Evolutionary conservation across 257 asterid species (phyloP).

Genomic region (Leptodermis oblonga): DNA sequence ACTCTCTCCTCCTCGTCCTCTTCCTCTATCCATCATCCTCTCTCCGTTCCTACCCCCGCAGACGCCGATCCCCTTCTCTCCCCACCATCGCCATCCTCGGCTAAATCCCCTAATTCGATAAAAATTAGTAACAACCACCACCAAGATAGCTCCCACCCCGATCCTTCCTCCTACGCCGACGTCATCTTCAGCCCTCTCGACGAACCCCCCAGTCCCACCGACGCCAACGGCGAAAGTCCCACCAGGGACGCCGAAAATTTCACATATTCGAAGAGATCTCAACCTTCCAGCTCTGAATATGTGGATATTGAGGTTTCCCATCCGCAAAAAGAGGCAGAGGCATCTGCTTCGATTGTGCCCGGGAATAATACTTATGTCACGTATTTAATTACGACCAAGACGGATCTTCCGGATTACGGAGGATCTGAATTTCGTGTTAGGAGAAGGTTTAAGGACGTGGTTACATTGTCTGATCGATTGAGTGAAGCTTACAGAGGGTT

Average conservation of each 20-base stretch:
- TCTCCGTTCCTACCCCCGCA: slow-evolving; percentile 41
- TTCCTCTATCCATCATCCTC: slow-evolving; percentile 33
- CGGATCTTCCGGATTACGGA: slow-evolving; percentile 54
- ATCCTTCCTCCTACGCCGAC: slow-evolving; percentile 48
- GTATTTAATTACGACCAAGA: slow-evolving; percentile 70
- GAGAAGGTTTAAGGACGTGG: slow-evolving; percentile 84
- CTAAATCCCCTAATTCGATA: slow-evolving; percentile 9
- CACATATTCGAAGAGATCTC: slow-evolving; percentile 31
- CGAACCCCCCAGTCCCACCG: slow-evolving; percentile 13
- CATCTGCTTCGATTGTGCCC: slow-evolving; percentile 77
- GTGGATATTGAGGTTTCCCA: slow-evolving; percentile 63
- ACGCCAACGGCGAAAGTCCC: slow-evolving; percentile 41
- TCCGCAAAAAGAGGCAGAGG: slow-evolving; percentile 79
- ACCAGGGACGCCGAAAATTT: slow-evolving; percentile 18
- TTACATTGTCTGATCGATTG: slow-evolving; percentile 82
- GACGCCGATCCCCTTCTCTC: slow-evolving; percentile 63
- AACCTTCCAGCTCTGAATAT: slow-evolving; percentile 47
- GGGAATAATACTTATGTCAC: slow-evolving; percentile 70
- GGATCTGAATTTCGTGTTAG: slow-evolving; percentile 64
- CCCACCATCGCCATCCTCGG: slow-evolving; percentile 20
- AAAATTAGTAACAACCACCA: not conserved
- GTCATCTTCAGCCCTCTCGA: slow-evolving; percentile 40
- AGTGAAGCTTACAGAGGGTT: slow-evolving; percentile 70
- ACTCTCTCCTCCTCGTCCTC: slow-evolving; percentile 38
- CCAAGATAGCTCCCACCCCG: slow-evolving; percentile 24